Evolutionary conservation across 2,329 filamentous ascomycete genomes (phyloP).

Genomic region (Dothiorella sarmentorum): DNA sequence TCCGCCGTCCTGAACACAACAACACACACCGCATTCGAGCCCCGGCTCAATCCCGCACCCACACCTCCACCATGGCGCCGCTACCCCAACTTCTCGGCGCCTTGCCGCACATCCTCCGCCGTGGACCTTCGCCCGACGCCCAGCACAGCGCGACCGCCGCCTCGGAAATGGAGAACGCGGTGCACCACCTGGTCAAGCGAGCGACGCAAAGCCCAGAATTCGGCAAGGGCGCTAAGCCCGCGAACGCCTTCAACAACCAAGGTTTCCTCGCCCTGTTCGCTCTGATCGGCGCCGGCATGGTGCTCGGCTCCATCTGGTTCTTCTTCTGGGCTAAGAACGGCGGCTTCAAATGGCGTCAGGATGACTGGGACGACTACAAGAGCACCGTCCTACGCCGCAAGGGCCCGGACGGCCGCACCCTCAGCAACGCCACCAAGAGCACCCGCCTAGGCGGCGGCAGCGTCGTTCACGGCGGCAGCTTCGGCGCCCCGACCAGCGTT

Average conservation of each 20-base stretch:
- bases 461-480: conserved; percentile 64
- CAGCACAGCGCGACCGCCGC: not conserved
- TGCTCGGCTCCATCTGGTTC: conserved; percentile 83
- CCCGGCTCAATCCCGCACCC: not conserved
- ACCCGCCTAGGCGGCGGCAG: conserved; percentile 86
- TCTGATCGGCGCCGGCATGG: conserved; percentile 75
- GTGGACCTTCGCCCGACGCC: not conserved
- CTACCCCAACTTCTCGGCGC: conserved; percentile 2
- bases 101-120: conserved; percentile 4
- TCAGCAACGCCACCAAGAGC: conserved; percentile 76
- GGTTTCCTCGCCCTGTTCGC: conserved; percentile 85
- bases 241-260: conserved; percentile 43
- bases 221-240: conserved; percentile 34
- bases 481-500: conserved; percentile 30
- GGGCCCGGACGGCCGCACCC: conserved; percentile 81
- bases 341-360: conserved; percentile 79
- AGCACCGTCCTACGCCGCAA: conserved; percentile 84
- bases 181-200: conserved; percentile 8
- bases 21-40: not conserved
- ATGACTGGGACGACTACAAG: conserved; percentile 99
- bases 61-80: not conserved
- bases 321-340: conserved; percentile 96
- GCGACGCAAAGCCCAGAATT: conserved; percentile 21
- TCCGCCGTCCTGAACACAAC: not conserved
- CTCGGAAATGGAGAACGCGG: not conserved